Evolutionary conservation across 495 filamentous ascomycete genomes (phyloP).

Genomic region (Hypomontagnella monticulosa): DNA sequence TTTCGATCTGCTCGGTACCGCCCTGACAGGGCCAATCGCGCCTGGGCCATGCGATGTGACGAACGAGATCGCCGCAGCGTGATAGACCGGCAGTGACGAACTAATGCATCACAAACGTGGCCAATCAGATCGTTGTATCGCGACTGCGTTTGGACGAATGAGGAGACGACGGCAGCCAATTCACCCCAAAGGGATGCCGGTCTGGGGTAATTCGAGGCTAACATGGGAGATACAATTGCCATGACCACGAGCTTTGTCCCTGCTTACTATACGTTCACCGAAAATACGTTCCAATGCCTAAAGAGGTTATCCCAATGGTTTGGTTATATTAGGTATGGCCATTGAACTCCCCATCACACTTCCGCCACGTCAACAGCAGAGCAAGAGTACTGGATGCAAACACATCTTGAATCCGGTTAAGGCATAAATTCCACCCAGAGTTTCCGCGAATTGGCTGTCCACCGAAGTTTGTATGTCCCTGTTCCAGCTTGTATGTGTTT

Average conservation of each 20-base stretch:
- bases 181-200: conserved; percentile 10
- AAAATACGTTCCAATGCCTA: too few species aligned
- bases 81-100: conserved; percentile 25
- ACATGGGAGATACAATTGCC: neutral
- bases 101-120: conserved; percentile 29
- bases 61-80: conserved; percentile 19
- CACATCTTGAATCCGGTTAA: neutral
- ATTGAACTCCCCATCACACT: neutral
- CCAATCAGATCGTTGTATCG: conserved; percentile 19
- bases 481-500: neutral
- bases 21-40: conserved; percentile 11
- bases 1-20: neutral
- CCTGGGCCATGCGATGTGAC: conserved; percentile 39
- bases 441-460: neutral
- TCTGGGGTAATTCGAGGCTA: neutral
- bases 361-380: neutral
- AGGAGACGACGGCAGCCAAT: neutral
- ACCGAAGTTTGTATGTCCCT: neutral
- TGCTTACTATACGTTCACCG: neutral
- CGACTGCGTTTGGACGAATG: conserved; percentile 4
- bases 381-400: neutral
- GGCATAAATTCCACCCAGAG: neutral
- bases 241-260: neutral
- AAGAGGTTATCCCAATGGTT: too few species aligned
- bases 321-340: too few species aligned